Evolutionary conservation across 805 yeast species (phyloP), one percentile per base, ranked within the genome.

Genomic region (Tetrapisispora namnaoensis): DNA sequence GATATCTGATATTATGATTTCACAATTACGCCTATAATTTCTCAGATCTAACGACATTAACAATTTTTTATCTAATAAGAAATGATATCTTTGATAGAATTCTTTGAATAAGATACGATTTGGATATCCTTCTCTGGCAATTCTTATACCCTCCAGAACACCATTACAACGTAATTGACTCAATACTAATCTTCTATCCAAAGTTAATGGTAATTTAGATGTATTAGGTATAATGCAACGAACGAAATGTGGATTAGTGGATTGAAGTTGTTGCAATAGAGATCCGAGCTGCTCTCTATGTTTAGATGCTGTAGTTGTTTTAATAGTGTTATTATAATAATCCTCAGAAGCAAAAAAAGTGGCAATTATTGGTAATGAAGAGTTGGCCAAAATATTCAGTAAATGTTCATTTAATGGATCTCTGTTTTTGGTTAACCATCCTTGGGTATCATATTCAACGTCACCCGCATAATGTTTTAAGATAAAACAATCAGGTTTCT

Each of bases 111-210:
- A 78, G 61, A 91, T 79, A 55, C 96, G 78, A 66, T 93, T 93
- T 5, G 99, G 99, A 65, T 84, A 93, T 2, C 99, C 99, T 9
- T 96, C 88, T 54, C 99, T 77, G 0, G 98, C 96, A 51, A 93
- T 93, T 66, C 99, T 77, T 30, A 93, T 93, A 52, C 99, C 99
- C 72, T 93, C 99, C 46, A 93, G 70, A 16, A 93, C 99, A 76
- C 99, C 99, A 61, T 93, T 93, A 61, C 98, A 93, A 53, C 96
- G 75, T 53, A 93, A 72, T 68, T 93, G 99, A 46, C 86, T 91
- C 42, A 93, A 70, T 8, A 93, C 95, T 22, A 93, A 69, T 30
- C 68, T 69, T 56, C 83, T 87, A 57, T 87, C 88, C 58, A 93
- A 85, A 37, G 72, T 70, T 40, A 77, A 78, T 0, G 96, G 80